Evolutionary conservation across 768 basidiomycete species (phyloP), one percentile per base, ranked within the genome.

Genomic region (Russula virescens): DNA sequence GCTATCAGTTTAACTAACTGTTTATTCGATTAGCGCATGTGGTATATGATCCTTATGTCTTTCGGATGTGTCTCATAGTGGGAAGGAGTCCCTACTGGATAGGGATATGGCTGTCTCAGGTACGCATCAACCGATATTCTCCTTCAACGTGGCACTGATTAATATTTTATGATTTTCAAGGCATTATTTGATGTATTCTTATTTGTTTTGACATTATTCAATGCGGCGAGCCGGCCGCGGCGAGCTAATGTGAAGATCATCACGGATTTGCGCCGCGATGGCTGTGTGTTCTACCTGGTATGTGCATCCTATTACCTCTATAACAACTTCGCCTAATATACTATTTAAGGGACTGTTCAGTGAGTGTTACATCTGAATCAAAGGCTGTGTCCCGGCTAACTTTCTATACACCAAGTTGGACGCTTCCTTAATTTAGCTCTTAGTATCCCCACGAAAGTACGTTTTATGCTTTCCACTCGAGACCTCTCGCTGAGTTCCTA

Each of bases 141-240:
- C 19, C 19, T 48, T 16, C 34, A n/a, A n/a, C n/a, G 53, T 10
- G 35, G 21, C 14, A 31, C 46, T 53, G 23, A 48, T 25, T 9
- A n/a, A 50, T 25, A 3, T 47, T 4, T 25, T 9, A n/a, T 50
- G 21, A 3, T 47, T 4, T 10, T 25, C 14, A 65, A 77, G 76
- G 68, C 76, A 58, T 54, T 75, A 6, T 76, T 77, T 50, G 76
- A 78, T 49, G 53, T 73, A 2, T 64, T 74, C 48, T 75, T 78
- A 2, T 68, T 79, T 14, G 50, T 70, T 10, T 70, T 73, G 14
- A 74, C 73, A 1, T 61, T 70, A 45, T 71, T 73, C 56, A 78
- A 78, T 63, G 76, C 76, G 2, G 61, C 76, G 16, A 73, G 73
- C 48, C 69, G 74, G 4, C 77, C 78, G 1, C 72, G 73, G 19